Conservation (phyloP, 805 yeast species). For the Metschnikowia santaceciliae region DNA sequence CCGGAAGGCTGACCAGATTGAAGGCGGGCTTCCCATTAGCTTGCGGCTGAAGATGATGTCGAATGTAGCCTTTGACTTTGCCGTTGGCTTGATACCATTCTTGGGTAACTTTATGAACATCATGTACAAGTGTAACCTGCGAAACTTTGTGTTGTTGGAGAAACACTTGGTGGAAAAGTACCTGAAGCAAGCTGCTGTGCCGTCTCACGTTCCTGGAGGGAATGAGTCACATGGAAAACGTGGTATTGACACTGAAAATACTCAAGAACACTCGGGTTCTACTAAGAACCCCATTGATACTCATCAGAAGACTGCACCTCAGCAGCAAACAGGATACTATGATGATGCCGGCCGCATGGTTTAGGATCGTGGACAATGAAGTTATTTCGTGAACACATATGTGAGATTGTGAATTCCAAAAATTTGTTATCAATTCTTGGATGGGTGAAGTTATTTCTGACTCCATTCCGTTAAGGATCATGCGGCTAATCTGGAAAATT, state of each 20-base stretch:
- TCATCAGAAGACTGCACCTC: not conserved
- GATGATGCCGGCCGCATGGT: conserved; percentile 1
- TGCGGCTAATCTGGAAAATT: conserved; percentile 2
- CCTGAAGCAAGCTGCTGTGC: conserved; percentile 3
- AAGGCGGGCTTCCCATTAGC: conserved; percentile 35
- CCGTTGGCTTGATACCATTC: conserved; percentile 31
- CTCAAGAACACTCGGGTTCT: not conserved
- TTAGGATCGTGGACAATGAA: not conserved
- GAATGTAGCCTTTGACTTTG: conserved; percentile 39
- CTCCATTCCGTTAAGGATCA: too few species aligned
- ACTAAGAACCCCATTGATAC: not conserved
- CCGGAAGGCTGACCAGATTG: conserved; percentile 29
- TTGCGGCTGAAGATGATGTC: conserved; percentile 34
- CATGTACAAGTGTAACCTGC: conserved; percentile 24
- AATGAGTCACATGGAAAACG: not conserved
- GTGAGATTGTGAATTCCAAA: too few species aligned
- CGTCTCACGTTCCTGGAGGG: not conserved
- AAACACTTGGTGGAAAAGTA: conserved; percentile 34
- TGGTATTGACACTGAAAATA: too few species aligned
- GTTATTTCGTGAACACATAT: too few species aligned
- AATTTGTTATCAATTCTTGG: too few species aligned
- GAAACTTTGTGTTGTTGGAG: conserved; percentile 29
- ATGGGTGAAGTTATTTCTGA: too few species aligned
- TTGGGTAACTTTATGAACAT: conserved; percentile 23
- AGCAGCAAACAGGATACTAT: conserved; percentile 1